A percentile compares a stretch with the other conserved stretches of the same genome.
These are phyloP conservation scores for Cladophialophora chaetospira DNA, from an alignment of 2,329 filamentous ascomycete genomes.

Conservation along the genomic window DNA sequence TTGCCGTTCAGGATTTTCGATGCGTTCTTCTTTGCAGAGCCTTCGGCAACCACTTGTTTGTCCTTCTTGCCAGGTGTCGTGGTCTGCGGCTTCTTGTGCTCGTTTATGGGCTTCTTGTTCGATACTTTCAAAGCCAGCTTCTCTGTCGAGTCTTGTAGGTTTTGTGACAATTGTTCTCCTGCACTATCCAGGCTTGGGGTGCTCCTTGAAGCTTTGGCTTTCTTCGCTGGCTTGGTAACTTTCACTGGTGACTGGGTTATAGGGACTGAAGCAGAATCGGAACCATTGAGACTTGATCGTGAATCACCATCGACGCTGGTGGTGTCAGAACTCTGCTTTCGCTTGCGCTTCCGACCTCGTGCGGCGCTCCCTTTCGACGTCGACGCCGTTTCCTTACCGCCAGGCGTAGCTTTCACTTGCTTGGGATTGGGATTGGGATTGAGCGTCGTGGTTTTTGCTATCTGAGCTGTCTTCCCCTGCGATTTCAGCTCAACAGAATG, in stretches of 20 bases:
- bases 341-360: no score
- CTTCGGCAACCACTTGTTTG: neutral
- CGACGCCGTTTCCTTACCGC: no score
- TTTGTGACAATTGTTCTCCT: constrained; percentile 30
- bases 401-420: no score
- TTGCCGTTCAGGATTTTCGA: neutral
- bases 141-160: constrained; percentile 21
- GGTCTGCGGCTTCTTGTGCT: neutral
- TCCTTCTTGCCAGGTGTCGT: constrained; percentile 8
- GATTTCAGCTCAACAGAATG: no score
- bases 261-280: neutral
- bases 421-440: no score
- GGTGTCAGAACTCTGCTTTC: neutral
- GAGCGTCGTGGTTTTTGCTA: no score
- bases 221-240: neutral
- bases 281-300: neutral
- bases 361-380: no score
- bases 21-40: neutral
- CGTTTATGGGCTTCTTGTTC: constrained; percentile 6
- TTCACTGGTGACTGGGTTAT: neutral
- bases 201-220: neutral
- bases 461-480: no score
- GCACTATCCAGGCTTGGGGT: constrained; percentile 25
- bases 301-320: neutral
- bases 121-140: neutral